phyloP scores from a whole-genome alignment of 2,329 filamentous ascomycete genomes.

The Fonsecaea pedrosoi region DNA sequence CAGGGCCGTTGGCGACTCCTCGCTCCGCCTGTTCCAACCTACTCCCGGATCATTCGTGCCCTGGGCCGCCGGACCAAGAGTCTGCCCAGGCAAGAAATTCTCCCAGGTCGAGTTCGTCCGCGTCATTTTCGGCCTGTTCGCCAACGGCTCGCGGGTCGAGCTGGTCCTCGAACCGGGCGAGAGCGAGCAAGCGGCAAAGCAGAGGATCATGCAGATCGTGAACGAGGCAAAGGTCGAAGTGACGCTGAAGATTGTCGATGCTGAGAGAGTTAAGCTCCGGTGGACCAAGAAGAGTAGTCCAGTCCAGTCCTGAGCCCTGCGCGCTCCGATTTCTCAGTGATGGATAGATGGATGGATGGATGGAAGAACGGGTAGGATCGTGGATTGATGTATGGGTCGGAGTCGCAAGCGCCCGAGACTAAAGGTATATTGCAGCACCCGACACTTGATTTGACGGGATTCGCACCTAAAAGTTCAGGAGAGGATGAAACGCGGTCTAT shows the following conservation, averaged over 20 bases:
- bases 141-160: constrained; percentile 26
- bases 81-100: constrained; percentile 47
- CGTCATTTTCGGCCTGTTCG: constrained; percentile 40
- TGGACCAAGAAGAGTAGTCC: constrained; percentile 16
- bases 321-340: background rate
- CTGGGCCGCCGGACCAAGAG: constrained; percentile 44
- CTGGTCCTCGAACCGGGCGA: constrained; percentile 27
- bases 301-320: too few relatives aligned
- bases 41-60: constrained; percentile 40
- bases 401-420: background rate
- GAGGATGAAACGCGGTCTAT: background rate
- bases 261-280: constrained; percentile 23
- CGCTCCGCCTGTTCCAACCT: constrained; percentile 46
- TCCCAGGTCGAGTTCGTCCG: constrained; percentile 48
- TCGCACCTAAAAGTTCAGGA: background rate
- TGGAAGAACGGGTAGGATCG: too few relatives aligned
- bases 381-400: too few relatives aligned
- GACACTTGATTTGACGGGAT: background rate
- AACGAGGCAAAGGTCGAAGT: constrained; percentile 27
- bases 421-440: background rate
- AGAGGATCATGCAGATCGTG: constrained; percentile 20
- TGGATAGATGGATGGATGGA: too few relatives aligned
- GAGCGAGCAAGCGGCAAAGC: constrained; percentile 21
- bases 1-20: constrained; percentile 47
- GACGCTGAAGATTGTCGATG: constrained; percentile 29